These are phyloP conservation scores for Flaveria robusta DNA, from an alignment of 129 eudicot species.

Conservation along the genomic window DNA sequence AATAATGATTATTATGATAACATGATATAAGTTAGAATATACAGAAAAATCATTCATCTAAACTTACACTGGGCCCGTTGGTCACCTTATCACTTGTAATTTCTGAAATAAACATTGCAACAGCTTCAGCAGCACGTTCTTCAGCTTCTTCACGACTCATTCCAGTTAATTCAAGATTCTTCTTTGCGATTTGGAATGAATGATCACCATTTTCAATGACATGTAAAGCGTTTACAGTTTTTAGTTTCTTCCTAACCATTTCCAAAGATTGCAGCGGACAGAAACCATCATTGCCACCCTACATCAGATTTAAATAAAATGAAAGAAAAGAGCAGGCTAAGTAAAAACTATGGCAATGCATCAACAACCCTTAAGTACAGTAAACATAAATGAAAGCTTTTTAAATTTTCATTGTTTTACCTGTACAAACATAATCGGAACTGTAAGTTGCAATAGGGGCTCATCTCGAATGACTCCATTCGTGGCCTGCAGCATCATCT, in stretches of 20 bases:
- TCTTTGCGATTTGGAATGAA: constrained; percentile 82
- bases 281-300: constrained; percentile 84
- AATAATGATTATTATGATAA: constrained; percentile 11
- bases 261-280: constrained; percentile 70
- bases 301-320: constrained; percentile 17
- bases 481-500: constrained; percentile 49
- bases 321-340: not conserved
- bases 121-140: constrained; percentile 57
- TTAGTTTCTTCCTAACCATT: constrained; percentile 60
- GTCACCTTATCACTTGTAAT: constrained; percentile 32
- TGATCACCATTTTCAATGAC: constrained; percentile 91
- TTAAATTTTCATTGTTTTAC: constrained; percentile 33
- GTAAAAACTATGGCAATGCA: not conserved
- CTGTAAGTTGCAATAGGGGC: constrained; percentile 58
- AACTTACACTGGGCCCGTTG: constrained; percentile 16
- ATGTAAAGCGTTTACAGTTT: constrained; percentile 44
- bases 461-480: constrained; percentile 76
- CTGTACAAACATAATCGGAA: constrained; percentile 86
- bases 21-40: constrained; percentile 10
- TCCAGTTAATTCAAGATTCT: constrained; percentile 59
- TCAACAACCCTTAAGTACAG: not conserved
- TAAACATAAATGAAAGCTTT: constrained; percentile 12
- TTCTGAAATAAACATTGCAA: constrained; percentile 57
- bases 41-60: constrained; percentile 25
- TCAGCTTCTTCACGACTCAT: constrained; percentile 73